phyloP scores from a whole-genome alignment of 805 yeast species.

The Wickerhamiella vanderwaltii region DNA sequence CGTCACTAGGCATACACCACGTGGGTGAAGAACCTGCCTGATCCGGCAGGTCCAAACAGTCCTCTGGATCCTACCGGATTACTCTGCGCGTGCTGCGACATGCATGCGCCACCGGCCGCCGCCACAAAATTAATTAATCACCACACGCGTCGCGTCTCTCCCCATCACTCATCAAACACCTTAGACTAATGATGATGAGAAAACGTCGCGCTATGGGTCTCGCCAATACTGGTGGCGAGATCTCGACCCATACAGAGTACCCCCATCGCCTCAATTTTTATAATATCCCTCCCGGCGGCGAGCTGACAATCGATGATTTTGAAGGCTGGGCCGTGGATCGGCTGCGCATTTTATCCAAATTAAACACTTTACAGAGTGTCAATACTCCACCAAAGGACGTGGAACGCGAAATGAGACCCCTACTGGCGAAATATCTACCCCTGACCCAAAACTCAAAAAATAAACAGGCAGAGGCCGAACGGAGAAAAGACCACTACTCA shows the following conservation, averaged over 20 bases:
- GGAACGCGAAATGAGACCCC: constrained; percentile 51
- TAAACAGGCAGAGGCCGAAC: constrained; percentile 38
- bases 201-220: neutral
- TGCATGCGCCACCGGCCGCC: constrained; percentile 1
- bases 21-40: too few species aligned
- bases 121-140: neutral
- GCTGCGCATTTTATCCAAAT: constrained; percentile 66
- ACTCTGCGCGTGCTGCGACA: too few species aligned
- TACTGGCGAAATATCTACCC: constrained; percentile 54
- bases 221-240: constrained; percentile 11
- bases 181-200: neutral
- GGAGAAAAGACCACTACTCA: constrained; percentile 82
- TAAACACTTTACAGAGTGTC: constrained; percentile 52
- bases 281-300: constrained; percentile 63
- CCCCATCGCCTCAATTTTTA: constrained; percentile 63
- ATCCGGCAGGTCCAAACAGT: too few species aligned
- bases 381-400: constrained; percentile 41
- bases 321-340: constrained; percentile 95
- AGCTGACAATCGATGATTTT: constrained; percentile 83
- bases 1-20: too few species aligned
- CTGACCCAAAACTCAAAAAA: constrained; percentile 29
- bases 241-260: constrained; percentile 24
- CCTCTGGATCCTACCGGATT: too few species aligned
- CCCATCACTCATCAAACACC: neutral
- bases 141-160: constrained; percentile 3